Evolutionary conservation across 352 stramenopile genomes (phyloP).

Genomic region (Phytophthora syringae): DNA sequence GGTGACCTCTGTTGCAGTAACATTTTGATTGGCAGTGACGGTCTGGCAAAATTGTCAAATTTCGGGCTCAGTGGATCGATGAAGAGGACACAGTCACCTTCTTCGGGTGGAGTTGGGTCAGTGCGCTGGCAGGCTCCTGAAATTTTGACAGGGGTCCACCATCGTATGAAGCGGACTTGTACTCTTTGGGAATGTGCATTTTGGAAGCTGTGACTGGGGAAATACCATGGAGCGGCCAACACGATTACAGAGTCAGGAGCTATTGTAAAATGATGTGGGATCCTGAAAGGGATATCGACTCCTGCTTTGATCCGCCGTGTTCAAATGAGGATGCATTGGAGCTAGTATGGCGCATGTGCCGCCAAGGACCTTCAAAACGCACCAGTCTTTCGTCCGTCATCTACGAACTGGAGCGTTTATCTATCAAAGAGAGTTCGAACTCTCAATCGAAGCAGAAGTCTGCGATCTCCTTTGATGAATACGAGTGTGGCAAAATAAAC

Average conservation of each 20-base stretch:
- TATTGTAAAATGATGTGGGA: too few species aligned
- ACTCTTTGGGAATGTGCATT: slow-evolving; percentile 30
- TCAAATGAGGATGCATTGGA: neutral
- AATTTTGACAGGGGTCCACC: neutral
- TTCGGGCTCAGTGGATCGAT: slow-evolving; percentile 27
- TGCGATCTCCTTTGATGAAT: neutral
- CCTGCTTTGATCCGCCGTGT: too few species aligned
- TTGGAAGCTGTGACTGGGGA: slow-evolving; percentile 18
- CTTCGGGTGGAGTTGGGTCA: neutral
- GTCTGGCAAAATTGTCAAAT: slow-evolving; percentile 32
- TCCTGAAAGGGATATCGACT: neutral
- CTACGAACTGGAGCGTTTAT: neutral
- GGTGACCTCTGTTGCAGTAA: slow-evolving; percentile 38
- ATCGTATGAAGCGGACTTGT: slow-evolving; percentile 16
- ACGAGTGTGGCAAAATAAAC: neutral
- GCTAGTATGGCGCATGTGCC: slow-evolving; percentile 14
- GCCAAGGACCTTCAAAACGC: neutral
- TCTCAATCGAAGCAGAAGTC: too few species aligned
- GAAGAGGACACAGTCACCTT: neutral
- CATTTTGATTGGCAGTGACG: slow-evolving; percentile 34
- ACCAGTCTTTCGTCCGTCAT: neutral
- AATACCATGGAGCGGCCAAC: slow-evolving; percentile 2
- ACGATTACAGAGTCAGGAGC: neutral
- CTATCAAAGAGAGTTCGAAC: neutral
- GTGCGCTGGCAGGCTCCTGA: slow-evolving; percentile 19